Evolutionary conservation across 2,329 filamentous ascomycete species (phyloP).

Genomic region (Lecanoromycetidae sp.): DNA sequence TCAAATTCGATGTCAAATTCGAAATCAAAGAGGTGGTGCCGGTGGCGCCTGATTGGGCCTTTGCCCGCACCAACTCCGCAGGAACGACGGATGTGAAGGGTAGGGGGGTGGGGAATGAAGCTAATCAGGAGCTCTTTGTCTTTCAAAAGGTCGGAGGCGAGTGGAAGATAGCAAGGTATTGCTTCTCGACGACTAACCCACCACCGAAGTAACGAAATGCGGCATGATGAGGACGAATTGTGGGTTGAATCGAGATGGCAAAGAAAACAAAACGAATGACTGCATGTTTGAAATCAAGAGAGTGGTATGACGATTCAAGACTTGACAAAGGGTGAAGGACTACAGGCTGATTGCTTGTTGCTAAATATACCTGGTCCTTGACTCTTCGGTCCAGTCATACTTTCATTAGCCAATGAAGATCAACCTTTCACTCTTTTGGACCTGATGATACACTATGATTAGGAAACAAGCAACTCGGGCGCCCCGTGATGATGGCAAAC

Average conservation of each 20-base stretch:
- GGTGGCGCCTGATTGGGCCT: constrained; percentile 8
- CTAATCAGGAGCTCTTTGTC: constrained; percentile 10
- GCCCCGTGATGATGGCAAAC: too few relatives aligned
- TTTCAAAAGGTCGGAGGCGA: constrained; percentile 5
- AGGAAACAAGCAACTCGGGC: too few relatives aligned
- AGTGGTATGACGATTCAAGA: too few relatives aligned
- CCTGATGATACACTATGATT: too few relatives aligned
- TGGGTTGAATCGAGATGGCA: not conserved
- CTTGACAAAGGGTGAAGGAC: too few relatives aligned
- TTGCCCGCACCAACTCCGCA: constrained; percentile 8
- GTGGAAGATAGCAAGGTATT: constrained; percentile 14
- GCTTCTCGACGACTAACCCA: constrained; percentile 10
- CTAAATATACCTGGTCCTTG: too few relatives aligned
- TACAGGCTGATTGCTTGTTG: too few relatives aligned
- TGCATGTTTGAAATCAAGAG: too few relatives aligned
- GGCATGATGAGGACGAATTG: not conserved
- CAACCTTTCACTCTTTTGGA: too few relatives aligned
- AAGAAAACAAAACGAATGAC: too few relatives aligned
- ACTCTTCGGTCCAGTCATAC: too few relatives aligned
- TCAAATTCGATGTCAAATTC: constrained; percentile 11
- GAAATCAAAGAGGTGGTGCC: constrained; percentile 11
- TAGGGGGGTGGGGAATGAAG: constrained; percentile 1
- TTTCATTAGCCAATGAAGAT: too few relatives aligned
- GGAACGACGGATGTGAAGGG: constrained; percentile 5
- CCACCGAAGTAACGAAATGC: not conserved